Evolutionary conservation across 1,284 basidiomycete species (phyloP).

Genomic region (Mycena citricolor): DNA sequence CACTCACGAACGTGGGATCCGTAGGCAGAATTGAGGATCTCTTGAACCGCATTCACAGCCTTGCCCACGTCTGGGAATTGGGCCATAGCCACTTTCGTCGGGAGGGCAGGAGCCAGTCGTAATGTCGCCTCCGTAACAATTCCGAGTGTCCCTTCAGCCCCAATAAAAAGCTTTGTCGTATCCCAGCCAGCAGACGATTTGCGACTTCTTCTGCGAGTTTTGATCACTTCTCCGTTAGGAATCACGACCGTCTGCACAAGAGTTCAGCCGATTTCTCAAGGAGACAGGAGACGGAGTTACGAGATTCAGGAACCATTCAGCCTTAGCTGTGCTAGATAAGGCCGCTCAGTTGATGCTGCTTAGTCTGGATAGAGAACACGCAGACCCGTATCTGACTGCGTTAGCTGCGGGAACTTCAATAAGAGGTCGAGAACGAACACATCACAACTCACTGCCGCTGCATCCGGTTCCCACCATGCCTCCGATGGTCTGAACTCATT

Average conservation of each 20-base stretch:
- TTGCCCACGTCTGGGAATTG: slow-evolving; percentile 66
- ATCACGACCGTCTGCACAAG: slow-evolving; percentile 88
- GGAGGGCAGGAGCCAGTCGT: slow-evolving; percentile 77
- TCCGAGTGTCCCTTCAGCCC: slow-evolving; percentile 92
- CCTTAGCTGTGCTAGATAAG: slow-evolving; percentile 74
- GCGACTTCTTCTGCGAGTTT: slow-evolving; percentile 81
- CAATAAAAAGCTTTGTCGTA: slow-evolving; percentile 88
- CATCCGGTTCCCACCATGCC: slow-evolving; percentile 90
- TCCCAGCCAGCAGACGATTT: slow-evolving; percentile 95
- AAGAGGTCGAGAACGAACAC: slow-evolving; percentile 4
- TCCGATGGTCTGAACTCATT: too few species aligned
- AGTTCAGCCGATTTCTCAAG: too few species aligned
- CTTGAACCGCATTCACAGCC: slow-evolving; percentile 73
- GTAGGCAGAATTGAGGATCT: slow-evolving; percentile 71
- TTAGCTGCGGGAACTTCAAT: slow-evolving; percentile 40
- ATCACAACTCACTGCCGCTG: slow-evolving; percentile 60
- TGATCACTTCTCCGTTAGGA: slow-evolving; percentile 90
- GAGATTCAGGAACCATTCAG: slow-evolving; percentile 84
- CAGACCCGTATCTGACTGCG: neutral
- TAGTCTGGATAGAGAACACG: neutral
- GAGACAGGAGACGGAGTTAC: too few species aligned
- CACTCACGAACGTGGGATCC: slow-evolving; percentile 57
- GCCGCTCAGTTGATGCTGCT: neutral
- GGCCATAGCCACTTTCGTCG: slow-evolving; percentile 69
- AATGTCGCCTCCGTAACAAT: slow-evolving; percentile 92